These are phyloP conservation scores for Leccinum obscurum DNA, from an alignment of 768 basidiomycete species.

Conservation along the genomic window DNA sequence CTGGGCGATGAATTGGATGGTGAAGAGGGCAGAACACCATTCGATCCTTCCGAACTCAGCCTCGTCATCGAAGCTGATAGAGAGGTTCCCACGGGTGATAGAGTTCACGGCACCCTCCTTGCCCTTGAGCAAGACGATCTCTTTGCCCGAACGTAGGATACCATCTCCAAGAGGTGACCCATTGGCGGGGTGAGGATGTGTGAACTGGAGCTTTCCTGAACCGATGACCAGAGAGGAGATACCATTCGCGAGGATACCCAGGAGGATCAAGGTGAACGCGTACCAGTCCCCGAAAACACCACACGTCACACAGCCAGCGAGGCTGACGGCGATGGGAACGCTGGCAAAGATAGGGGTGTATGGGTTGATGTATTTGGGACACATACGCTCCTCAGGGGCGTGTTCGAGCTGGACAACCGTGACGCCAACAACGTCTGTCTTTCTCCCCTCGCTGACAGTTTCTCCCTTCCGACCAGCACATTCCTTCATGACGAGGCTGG, in stretches of 20 bases:
- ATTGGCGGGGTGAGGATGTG: conserved; percentile 12
- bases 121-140: conserved; percentile 5
- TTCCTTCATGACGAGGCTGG: conserved; percentile 5
- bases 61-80: background rate
- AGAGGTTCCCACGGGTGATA: conserved; percentile 12
- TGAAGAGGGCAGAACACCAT: conserved; percentile 19
- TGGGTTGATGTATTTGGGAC: too few species aligned
- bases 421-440: background rate
- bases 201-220: conserved; percentile 18
- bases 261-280: too few species aligned
- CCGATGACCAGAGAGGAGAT: conserved; percentile 12
- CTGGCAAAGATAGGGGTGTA: too few species aligned
- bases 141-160: conserved; percentile 7
- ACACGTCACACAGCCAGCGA: too few species aligned
- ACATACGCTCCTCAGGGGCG: background rate
- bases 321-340: too few species aligned
- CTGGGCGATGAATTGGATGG: conserved; percentile 27
- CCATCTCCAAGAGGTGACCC: conserved; percentile 27
- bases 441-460: background rate
- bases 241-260: too few species aligned
- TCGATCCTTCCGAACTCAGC: background rate
- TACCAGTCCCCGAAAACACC: too few species aligned
- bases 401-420: background rate
- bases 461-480: background rate
- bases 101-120: conserved; percentile 12